Evolutionary conservation across 768 basidiomycete species (phyloP).

Genomic region (Leccinum subtestaceum): DNA sequence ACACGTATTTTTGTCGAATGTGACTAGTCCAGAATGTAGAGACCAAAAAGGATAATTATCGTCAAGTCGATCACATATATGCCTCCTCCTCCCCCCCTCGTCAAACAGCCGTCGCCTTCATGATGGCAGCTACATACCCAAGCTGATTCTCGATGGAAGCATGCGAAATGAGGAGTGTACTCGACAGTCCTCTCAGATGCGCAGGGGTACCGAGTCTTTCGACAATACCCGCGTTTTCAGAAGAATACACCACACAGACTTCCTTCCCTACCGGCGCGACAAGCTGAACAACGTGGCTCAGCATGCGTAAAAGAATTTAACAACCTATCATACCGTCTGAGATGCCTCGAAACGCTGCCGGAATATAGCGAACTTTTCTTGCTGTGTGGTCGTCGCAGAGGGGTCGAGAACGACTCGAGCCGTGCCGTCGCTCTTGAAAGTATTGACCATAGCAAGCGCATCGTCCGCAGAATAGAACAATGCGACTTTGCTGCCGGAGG

Average conservation of each 20-base stretch:
- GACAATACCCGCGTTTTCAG: constrained; percentile 43
- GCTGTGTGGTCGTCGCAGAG: constrained; percentile 41
- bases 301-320: neutral
- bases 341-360: constrained; percentile 46
- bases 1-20: constrained; percentile 23
- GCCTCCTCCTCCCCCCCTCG: neutral
- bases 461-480: constrained; percentile 54
- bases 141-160: constrained; percentile 58
- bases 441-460: constrained; percentile 49
- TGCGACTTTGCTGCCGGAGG: constrained; percentile 46
- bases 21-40: neutral
- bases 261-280: constrained; percentile 50
- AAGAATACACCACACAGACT: constrained; percentile 59
- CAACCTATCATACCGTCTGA: constrained; percentile 45
- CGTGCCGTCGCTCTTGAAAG: constrained; percentile 50
- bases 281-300: constrained; percentile 42
- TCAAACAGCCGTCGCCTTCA: constrained; percentile 24
- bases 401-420: constrained; percentile 44
- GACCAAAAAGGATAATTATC: neutral
- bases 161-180: constrained; percentile 49
- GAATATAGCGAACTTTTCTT: constrained; percentile 49
- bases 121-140: constrained; percentile 57
- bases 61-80: neutral
- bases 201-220: constrained; percentile 50
- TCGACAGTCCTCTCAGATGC: constrained; percentile 42